A percentile compares a stretch with the other conserved stretches of the same genome.
Evolutionary conservation across 306 rosid species (phyloP).

Genomic region (Acacia confusa): DNA sequence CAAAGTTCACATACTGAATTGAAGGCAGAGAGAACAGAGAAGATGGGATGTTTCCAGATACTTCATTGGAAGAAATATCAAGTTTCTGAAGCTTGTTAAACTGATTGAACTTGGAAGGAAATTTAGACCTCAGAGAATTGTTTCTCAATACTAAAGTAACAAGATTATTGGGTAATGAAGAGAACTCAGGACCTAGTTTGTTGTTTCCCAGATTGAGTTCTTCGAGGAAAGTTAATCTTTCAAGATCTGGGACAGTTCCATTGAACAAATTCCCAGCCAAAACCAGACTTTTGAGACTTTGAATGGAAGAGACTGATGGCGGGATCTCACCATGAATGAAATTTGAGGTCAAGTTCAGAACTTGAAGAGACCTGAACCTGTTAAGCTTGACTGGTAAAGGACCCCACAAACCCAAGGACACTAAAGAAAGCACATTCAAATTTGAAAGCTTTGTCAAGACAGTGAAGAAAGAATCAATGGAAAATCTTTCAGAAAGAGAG

Average conservation of each 20-base stretch:
- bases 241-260: slow-evolving; percentile 82
- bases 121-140: slow-evolving; percentile 64
- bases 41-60: slow-evolving; percentile 64
- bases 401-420: slow-evolving; percentile 87
- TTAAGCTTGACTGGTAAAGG: slow-evolving; percentile 72
- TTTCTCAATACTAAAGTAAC: slow-evolving; percentile 51
- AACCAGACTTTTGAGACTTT: slow-evolving; percentile 58
- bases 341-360: slow-evolving; percentile 75
- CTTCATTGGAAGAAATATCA: slow-evolving; percentile 64
- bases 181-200: slow-evolving; percentile 67
- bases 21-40: slow-evolving; percentile 68
- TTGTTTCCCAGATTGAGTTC: slow-evolving; percentile 71
- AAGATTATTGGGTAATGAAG: slow-evolving; percentile 51
- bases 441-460: slow-evolving; percentile 72
- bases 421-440: slow-evolving; percentile 61
- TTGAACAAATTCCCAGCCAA: slow-evolving; percentile 67
- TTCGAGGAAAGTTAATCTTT: slow-evolving; percentile 45
- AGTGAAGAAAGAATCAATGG: slow-evolving; percentile 78
- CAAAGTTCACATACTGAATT: slow-evolving; percentile 53
- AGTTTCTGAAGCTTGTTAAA: slow-evolving; percentile 54
- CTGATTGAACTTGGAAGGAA: slow-evolving; percentile 37
- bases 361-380: slow-evolving; percentile 60
- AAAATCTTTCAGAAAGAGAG: slow-evolving; percentile 62
- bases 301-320: slow-evolving; percentile 49
- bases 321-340: slow-evolving; percentile 74